phyloP scores from a whole-genome alignment of 2,329 filamentous ascomycete species.

The Monilinia aucupariae region DNA sequence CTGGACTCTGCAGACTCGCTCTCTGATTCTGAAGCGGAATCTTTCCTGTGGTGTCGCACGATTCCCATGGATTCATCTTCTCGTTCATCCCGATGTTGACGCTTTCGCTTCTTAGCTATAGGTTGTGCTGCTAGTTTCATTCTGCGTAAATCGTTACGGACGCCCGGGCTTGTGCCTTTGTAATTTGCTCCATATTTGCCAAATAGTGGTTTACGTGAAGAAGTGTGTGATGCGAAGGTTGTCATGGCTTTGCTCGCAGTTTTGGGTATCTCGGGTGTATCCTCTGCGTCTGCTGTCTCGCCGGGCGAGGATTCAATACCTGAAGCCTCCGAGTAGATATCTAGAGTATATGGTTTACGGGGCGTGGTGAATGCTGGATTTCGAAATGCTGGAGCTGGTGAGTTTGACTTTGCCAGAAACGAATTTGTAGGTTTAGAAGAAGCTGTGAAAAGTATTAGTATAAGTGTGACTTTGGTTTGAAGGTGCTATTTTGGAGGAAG shows the following conservation, averaged over 20 bases:
- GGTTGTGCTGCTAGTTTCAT: conserved; percentile 41
- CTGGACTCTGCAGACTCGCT: conserved; percentile 36
- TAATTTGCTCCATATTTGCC: conserved; percentile 41
- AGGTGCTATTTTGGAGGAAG: background rate
- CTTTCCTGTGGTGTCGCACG: conserved; percentile 34
- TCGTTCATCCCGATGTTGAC: conserved; percentile 38
- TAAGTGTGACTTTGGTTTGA: background rate
- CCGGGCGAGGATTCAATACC: conserved; percentile 57
- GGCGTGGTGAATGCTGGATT: conserved; percentile 62
- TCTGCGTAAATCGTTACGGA: conserved; percentile 47
- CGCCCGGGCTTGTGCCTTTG: conserved; percentile 44
- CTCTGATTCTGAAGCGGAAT: conserved; percentile 37
- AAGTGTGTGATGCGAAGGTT: conserved; percentile 44
- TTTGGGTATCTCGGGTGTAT: conserved; percentile 46
- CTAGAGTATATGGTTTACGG: conserved; percentile 51
- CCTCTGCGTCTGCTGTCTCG: conserved; percentile 45
- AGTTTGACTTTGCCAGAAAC: conserved; percentile 47
- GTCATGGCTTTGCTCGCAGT: conserved; percentile 49
- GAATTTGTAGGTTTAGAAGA: conserved; percentile 39
- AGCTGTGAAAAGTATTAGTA: conserved; percentile 25
- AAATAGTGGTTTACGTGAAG: conserved; percentile 41
- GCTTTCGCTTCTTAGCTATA: conserved; percentile 43
- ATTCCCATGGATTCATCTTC: conserved; percentile 33
- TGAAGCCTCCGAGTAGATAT: conserved; percentile 50
- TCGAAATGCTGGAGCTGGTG: conserved; percentile 47